Base-by-base conservation (phyloP, 331 rosid species). In the Acacia pycnantha region DNA sequence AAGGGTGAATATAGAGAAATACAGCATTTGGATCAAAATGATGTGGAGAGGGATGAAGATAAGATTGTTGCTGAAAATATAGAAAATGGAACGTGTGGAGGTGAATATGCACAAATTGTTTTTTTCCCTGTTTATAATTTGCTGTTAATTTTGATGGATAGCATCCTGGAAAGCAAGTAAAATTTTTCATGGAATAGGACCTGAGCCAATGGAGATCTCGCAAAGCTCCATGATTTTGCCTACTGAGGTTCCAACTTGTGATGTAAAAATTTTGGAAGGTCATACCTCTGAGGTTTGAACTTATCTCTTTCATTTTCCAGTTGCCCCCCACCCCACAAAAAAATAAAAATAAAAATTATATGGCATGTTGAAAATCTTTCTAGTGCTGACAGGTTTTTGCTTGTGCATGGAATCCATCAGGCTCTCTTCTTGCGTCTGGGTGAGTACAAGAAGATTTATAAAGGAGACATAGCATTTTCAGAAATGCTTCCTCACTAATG, bases 341-440 rank as follows among this genome's bases (percentile, higher is more conserved):
- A 47, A 48, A 50, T 1, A 15, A 9, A 41, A 8, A 5, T 4
- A 8, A 43, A 43, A 53, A 14, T 40, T 61, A 1, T 44, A 64
- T 48, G 43, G 54, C 68, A 64, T 69, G 22, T 58, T 76, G 75
- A 48, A 29, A 65, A 48, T 75, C 29, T 24, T 81, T 81, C 69
- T 62, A 19, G 53, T 81, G 46, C 82, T 62, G 22, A n/a, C 79
- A 86, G 89, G 89, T 86, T 62, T 86, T 83, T 80, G 87, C 89
- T 78, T 86, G 89, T 81, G 89, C 87, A 41, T 86, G 89, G 89
- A 86, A 79, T 77, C 87, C 89, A 50, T 80, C 89, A 48, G 85
- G 87, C 18, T 83, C 85, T 1, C 87, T 86, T 75, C 87, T 86
- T 81, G 89, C 89, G 3, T 86, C 89, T 67, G 89, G 89, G 89